A percentile compares a stretch with the other conserved stretches of the same genome.
phyloP scores from a whole-genome alignment of 2,329 filamentous ascomycete species.

The Volutella citrinella region DNA sequence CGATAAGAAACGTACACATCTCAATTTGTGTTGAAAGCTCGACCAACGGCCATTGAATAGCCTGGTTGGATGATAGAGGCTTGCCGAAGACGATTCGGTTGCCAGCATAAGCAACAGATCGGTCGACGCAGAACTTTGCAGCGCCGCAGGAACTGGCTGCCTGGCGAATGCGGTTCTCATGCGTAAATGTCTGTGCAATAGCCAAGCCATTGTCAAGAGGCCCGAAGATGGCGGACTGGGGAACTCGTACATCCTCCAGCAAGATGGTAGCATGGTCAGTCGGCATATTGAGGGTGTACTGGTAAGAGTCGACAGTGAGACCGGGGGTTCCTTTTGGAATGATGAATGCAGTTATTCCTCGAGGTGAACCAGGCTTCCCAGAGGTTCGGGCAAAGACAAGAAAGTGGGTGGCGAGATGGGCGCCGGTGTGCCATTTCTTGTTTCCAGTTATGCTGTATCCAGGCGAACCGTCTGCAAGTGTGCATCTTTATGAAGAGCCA shows the following conservation, averaged over 20 bases:
- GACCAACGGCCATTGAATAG: conserved; percentile 16
- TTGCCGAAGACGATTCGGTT: conserved; percentile 14
- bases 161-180: conserved; percentile 16
- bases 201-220: conserved; percentile 10
- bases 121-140: conserved; percentile 13
- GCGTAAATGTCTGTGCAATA: conserved; percentile 16
- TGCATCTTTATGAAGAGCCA: no score
- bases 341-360: conserved; percentile 13
- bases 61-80: conserved; percentile 12
- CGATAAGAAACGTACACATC: no score
- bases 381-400: conserved; percentile 17
- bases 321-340: conserved; percentile 7
- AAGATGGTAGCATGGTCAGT: conserved; percentile 14
- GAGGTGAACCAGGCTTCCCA: conserved; percentile 9
- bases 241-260: conserved; percentile 9
- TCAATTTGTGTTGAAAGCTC: conserved; percentile 14
- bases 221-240: conserved; percentile 7
- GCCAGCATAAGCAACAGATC: conserved; percentile 10
- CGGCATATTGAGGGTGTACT: conserved; percentile 18
- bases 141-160: conserved; percentile 15
- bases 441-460: conserved; percentile 15
- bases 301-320: conserved; percentile 10
- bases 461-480: conserved; percentile 1
- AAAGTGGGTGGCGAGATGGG: conserved; percentile 11
- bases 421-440: conserved; percentile 16